Percentiles rank a stretch among this genome's conserved stretches.
Evolutionary conservation across 2,329 filamentous ascomycete species (phyloP).

Genomic region (Trichothecium roseum): DNA sequence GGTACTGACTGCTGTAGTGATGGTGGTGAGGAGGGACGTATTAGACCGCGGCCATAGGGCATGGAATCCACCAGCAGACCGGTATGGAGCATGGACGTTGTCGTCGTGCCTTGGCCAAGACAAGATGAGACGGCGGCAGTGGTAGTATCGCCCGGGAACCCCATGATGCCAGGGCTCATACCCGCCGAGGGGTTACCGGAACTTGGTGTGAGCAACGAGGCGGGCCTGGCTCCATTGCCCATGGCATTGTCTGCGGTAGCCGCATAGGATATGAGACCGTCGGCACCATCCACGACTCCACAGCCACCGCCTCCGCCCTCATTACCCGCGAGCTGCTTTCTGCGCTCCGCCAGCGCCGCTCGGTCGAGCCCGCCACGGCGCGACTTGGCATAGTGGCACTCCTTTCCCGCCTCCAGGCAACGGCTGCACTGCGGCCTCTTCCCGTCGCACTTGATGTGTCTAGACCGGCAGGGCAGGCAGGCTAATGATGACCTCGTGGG

Average conservation of each 20-base stretch:
- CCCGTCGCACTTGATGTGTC: conserved; percentile 43
- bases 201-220: no score
- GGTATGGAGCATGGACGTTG: neutral
- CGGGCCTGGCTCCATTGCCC: no score
- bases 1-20: no score
- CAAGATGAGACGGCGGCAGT: no score
- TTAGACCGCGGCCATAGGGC: neutral
- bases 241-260: no score
- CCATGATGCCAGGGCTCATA: neutral
- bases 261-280: no score
- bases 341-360: conserved; percentile 15
- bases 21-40: neutral
- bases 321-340: conserved; percentile 14
- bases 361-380: conserved; percentile 31
- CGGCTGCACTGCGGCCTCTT: conserved; percentile 33
- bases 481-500: conserved; percentile 25
- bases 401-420: conserved; percentile 29
- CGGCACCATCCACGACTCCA: no score
- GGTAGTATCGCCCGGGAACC: no score
- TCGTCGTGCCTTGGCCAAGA: neutral
- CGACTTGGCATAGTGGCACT: conserved; percentile 40
- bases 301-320: neutral
- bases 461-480: conserved; percentile 38
- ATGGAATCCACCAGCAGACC: neutral
- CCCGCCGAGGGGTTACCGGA: neutral